Percentiles rank a stretch among this genome's conserved stretches.
Evolutionary conservation across 2,329 filamentous ascomycete genomes (phyloP).

Genomic region (Bipolaris sorokiniana): DNA sequence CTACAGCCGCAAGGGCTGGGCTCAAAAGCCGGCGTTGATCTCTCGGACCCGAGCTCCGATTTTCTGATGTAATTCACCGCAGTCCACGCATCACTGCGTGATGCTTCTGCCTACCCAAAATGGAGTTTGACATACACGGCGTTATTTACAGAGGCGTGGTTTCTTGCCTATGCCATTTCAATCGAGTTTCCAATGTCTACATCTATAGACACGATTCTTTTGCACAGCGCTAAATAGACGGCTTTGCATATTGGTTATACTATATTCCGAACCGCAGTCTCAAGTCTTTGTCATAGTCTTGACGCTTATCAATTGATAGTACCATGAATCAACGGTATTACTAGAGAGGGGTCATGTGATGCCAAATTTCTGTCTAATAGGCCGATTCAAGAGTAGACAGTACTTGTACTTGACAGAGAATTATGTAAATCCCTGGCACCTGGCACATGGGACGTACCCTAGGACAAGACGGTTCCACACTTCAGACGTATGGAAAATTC

Average conservation of each 20-base stretch:
- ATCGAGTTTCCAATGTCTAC: constrained; percentile 7
- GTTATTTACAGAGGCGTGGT: constrained; percentile 7
- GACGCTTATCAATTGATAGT: background rate
- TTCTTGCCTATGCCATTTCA: constrained; percentile 3
- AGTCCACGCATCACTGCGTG: constrained; percentile 6
- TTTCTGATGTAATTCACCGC: constrained; percentile 14
- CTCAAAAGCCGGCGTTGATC: constrained; percentile 38
- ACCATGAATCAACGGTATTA: background rate
- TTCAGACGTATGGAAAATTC: too few species aligned
- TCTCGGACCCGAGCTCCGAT: constrained; percentile 1
- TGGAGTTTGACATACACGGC: constrained; percentile 7
- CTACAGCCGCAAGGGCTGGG: constrained; percentile 42
- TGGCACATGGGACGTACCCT: too few species aligned
- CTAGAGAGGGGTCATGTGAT: background rate
- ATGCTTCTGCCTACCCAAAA: constrained; percentile 13
- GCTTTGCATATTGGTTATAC: background rate
- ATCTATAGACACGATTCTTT: background rate
- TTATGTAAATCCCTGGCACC: too few species aligned
- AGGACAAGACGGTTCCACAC: too few species aligned
- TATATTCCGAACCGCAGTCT: background rate
- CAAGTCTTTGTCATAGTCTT: background rate
- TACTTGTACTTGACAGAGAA: too few species aligned
- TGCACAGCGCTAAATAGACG: constrained; percentile 17
- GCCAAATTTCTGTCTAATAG: background rate
- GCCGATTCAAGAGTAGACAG: background rate